Evolutionary conservation across 148 eudicot genomes (phyloP), one percentile per base, ranked within the genome.

Genomic region (Cornus suecica): DNA sequence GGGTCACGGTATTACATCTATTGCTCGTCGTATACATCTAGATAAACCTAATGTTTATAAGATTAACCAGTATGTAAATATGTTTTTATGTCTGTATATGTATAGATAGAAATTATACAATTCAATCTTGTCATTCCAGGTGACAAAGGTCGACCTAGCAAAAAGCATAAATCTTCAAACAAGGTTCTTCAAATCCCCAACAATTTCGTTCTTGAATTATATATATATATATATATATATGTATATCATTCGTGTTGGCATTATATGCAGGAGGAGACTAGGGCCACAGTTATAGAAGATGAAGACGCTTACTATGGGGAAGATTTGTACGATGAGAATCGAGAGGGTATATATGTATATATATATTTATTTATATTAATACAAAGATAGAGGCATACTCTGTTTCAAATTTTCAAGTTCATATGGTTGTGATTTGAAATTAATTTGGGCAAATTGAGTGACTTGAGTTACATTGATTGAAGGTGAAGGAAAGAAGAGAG

Each of bases 401-500:
- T 75, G 0, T 58, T 58, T 14, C 25, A 58, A 58, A n/a, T 58
- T 70, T 41, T 52, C 29, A 24, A 23, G 20, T 51, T 69, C 20
- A 28, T 15, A 64, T 34, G 52, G 23, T 73, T 26, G 64, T 45
- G 48, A 51, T 60, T 71, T n/a, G 71, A 37, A 37, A 32, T 29
- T 30, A 65, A 25, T 70, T 51, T 42, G 41, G 58, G 54, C 27
- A 62, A 56, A 68, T 32, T 65, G 65, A 15, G 69, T 75, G 60
- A 72, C n/a, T 80, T 80, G 81, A 34, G 42, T 77, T 52, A 26
- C 73, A 48, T 16, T 79, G 41, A 48, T 37, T 73, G 31, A 23
- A 75, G 75, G 83, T 65, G 76, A 90, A 68, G 88, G 80, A 69
- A 88, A 88, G 68, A 92, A 85, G 85, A 87, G 87, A 77, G 99